These are phyloP conservation scores for Geum urbanum DNA, from an alignment of 306 rosid genomes.

Conservation along the genomic window DNA sequence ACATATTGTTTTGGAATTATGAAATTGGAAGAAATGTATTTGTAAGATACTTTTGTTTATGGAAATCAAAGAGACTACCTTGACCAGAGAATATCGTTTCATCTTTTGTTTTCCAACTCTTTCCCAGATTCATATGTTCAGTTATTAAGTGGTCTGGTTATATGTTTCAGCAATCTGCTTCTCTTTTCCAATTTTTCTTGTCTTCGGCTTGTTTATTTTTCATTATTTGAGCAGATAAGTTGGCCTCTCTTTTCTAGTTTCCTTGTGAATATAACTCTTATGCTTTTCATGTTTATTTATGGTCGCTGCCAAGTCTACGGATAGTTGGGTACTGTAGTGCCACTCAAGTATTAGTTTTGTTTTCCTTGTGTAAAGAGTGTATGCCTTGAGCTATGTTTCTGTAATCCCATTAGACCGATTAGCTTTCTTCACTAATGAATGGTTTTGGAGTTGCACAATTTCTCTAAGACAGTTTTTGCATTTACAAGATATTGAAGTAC, in stretches of 20 bases:
- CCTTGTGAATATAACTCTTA: not conserved
- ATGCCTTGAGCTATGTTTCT: not conserved
- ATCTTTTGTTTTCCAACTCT: not conserved
- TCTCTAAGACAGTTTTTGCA: not conserved
- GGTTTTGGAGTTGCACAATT: not conserved
- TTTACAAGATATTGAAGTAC: not conserved
- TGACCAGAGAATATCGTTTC: not conserved
- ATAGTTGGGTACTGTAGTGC: not conserved
- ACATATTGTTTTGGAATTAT: not conserved
- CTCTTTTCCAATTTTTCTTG: not conserved
- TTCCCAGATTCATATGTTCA: not conserved
- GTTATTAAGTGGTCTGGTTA: not conserved
- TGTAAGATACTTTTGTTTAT: not conserved
- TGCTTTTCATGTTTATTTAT: conserved; percentile 1
- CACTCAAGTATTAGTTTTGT: not conserved
- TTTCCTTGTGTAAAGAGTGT: not conserved
- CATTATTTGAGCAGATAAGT: not conserved
- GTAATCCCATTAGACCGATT: not conserved
- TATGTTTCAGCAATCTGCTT: not conserved
- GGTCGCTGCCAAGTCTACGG: not conserved
- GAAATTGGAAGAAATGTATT: not conserved
- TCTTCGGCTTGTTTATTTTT: not conserved
- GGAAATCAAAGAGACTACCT: conserved; percentile 5
- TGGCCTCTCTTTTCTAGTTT: not conserved
- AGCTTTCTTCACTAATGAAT: not conserved